A percentile compares a stretch with the other conserved stretches of the same genome.
phyloP scores from a whole-genome alignment of 164 flowering plant species.

The Stephania cephalantha region DNA sequence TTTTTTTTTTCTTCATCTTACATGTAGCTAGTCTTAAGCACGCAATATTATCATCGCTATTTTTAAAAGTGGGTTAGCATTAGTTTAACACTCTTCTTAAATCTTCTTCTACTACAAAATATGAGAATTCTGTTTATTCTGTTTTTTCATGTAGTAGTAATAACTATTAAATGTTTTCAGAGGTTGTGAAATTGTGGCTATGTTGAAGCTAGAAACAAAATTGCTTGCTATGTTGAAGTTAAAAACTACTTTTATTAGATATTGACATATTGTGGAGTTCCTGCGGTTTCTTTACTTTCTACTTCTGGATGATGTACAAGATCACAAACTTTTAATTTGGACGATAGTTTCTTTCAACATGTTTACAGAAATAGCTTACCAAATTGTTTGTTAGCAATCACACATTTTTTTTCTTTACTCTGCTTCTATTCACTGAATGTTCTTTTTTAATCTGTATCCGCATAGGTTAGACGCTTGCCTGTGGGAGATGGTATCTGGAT shows the following conservation, averaged over 20 bases:
- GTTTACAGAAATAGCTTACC: neutral
- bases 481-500: conserved; percentile 98
- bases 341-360: neutral
- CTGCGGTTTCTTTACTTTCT: no score
- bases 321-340: neutral
- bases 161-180: no score
- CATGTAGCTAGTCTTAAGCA: neutral
- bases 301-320: neutral
- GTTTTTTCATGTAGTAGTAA: neutral
- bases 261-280: neutral
- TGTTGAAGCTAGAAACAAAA: no score
- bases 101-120: no score
- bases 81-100: neutral
- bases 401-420: neutral
- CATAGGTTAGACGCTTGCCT: conserved; percentile 72
- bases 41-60: neutral
- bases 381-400: neutral
- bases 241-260: neutral
- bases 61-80: neutral
- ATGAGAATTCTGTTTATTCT: neutral
- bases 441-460: neutral
- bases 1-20: no score
- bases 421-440: neutral
- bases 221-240: neutral
- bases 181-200: neutral